Evolutionary conservation across 345 rosid genomes (phyloP).

Genomic region (Heritiera fomes): DNA sequence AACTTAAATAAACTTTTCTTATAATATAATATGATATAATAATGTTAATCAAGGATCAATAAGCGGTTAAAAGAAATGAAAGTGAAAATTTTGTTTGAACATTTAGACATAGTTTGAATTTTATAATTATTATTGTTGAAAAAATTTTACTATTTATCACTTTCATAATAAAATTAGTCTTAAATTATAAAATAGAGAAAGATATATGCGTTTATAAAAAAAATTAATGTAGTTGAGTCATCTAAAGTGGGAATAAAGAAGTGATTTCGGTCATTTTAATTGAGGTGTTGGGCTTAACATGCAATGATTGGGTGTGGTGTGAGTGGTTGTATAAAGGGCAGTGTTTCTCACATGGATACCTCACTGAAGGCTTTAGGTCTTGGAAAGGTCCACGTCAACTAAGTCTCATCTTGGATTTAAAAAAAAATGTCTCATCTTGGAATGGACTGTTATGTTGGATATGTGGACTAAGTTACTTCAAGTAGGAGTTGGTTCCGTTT

Average conservation of each 20-base stretch:
- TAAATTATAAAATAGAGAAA: too few relatives aligned
- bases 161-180: too few relatives aligned
- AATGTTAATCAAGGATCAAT: too few relatives aligned
- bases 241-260: not conserved
- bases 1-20: too few relatives aligned
- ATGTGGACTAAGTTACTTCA: not conserved
- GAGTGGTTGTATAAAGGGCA: constrained; percentile 32
- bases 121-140: too few relatives aligned
- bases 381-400: constrained; percentile 1
- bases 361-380: not conserved
- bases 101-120: too few relatives aligned
- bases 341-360: not conserved
- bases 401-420: not conserved
- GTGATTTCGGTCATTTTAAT: not conserved
- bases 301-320: constrained; percentile 35
- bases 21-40: too few relatives aligned
- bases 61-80: too few relatives aligned
- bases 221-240: not conserved
- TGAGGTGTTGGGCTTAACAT: not conserved
- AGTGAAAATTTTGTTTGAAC: too few relatives aligned
- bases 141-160: too few relatives aligned
- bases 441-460: constrained; percentile 7
- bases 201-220: too few relatives aligned
- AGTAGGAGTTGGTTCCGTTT: too few relatives aligned
- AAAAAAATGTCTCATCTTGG: not conserved